Evolutionary conservation across 2,329 filamentous ascomycete genomes (phyloP).

Genomic region (Diaporthe australafricana): DNA sequence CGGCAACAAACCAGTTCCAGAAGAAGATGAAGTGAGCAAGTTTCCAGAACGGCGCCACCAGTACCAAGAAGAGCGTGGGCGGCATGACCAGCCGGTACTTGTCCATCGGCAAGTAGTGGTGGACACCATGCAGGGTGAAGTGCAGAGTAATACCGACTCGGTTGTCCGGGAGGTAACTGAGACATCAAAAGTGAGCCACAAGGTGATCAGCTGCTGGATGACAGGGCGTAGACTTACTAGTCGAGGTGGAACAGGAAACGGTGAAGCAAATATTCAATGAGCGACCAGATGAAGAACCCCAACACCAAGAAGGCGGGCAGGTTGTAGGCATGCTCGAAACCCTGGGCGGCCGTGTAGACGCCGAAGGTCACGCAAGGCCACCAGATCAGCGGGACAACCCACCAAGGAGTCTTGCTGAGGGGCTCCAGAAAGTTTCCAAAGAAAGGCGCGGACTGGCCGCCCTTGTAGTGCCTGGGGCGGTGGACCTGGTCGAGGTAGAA

Average conservation of each 20-base stretch:
- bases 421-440: slow-evolving; percentile 99
- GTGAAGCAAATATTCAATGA: slow-evolving; percentile 91
- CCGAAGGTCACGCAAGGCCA: slow-evolving; percentile 83
- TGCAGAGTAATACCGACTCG: slow-evolving; percentile 86
- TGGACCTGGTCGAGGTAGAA: slow-evolving; percentile 98
- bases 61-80: slow-evolving; percentile 83
- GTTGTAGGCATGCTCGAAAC: slow-evolving; percentile 62
- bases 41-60: slow-evolving; percentile 93
- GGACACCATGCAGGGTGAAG: slow-evolving; percentile 95
- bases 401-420: slow-evolving; percentile 96
- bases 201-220: not conserved
- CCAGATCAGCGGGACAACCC: slow-evolving; percentile 87
- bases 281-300: slow-evolving; percentile 85
- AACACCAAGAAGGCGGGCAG: slow-evolving; percentile 73
- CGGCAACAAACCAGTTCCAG: slow-evolving; percentile 86
- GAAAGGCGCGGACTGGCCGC: slow-evolving; percentile 89
- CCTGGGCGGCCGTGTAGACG: slow-evolving; percentile 71
- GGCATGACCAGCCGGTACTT: slow-evolving; percentile 98
- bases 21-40: slow-evolving; percentile 85
- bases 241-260: slow-evolving; percentile 95
- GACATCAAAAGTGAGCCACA: slow-evolving; percentile 18
- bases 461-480: slow-evolving; percentile 93
- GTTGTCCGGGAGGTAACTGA: slow-evolving; percentile 89
- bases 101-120: slow-evolving; percentile 99
- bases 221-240: slow-evolving; percentile 67